Evolutionary conservation across 2,329 filamentous ascomycete species (phyloP).

Genomic region (Diplodia sapinea): DNA sequence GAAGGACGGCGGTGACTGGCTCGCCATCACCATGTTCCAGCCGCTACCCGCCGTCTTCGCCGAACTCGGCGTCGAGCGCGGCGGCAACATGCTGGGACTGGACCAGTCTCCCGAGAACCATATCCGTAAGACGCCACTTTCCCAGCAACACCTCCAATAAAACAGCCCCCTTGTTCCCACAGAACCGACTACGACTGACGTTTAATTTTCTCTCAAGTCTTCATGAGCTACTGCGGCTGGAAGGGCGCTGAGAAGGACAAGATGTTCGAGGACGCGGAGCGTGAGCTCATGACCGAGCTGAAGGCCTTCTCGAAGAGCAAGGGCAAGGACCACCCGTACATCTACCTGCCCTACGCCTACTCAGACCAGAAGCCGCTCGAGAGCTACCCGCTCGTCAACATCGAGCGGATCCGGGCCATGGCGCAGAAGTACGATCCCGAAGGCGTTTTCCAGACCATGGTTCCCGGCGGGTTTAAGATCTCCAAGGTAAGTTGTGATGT

Average conservation of each 20-base stretch:
- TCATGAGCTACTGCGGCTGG: constrained; percentile 26
- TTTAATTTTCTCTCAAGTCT: not conserved
- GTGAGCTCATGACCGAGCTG: constrained; percentile 14
- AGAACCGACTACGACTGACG: not conserved
- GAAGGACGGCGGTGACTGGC: constrained; percentile 31
- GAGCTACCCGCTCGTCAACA: constrained; percentile 36
- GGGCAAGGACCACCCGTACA: constrained; percentile 18
- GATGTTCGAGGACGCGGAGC: constrained; percentile 3
- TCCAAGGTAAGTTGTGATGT: constrained; percentile 32
- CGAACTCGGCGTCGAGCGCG: constrained; percentile 22
- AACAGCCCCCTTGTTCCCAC: not conserved
- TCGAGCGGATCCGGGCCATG: constrained; percentile 30
- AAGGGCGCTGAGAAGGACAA: constrained; percentile 24
- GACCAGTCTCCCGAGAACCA: constrained; percentile 34
- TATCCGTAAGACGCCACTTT: constrained; percentile 16
- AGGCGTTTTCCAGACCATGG: constrained; percentile 39
- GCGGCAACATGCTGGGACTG: constrained; percentile 37
- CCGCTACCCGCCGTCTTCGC: constrained; percentile 33
- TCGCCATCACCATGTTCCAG: constrained; percentile 35
- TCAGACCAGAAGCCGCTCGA: constrained; percentile 34
- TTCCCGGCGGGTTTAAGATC: constrained; percentile 42
- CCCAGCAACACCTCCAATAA: no score
- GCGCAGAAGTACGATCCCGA: constrained; percentile 34
- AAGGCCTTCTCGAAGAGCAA: constrained; percentile 9
- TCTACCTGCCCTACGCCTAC: constrained; percentile 29